Percentiles rank a stretch among this genome's conserved stretches.
phyloP scores from a whole-genome alignment of 2,329 filamentous ascomycete species.

The Fusarium illudens region DNA sequence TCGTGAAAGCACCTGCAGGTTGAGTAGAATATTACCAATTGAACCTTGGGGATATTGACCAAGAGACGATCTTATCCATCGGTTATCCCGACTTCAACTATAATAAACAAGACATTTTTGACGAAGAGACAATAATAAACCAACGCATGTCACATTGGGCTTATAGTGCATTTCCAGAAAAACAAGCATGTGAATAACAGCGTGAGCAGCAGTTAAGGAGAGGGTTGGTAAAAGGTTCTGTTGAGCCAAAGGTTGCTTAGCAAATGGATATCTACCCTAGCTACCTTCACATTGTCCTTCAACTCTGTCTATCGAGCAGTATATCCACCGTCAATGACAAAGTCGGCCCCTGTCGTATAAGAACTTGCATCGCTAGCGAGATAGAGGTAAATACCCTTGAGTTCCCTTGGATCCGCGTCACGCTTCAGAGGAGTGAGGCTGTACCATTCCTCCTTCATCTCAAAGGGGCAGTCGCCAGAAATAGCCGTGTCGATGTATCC shows the following conservation, averaged over 20 bases:
- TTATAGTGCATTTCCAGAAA: not conserved
- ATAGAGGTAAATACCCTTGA: slow-evolving; percentile 46
- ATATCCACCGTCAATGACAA: slow-evolving; percentile 31
- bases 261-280: not conserved
- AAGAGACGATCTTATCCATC: too few relatives aligned
- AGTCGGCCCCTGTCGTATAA: slow-evolving; percentile 23
- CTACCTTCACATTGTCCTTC: not conserved
- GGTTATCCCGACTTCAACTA: too few relatives aligned
- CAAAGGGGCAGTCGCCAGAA: slow-evolving; percentile 44
- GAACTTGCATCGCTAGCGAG: slow-evolving; percentile 32
- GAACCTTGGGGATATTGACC: not conserved
- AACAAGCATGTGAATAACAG: not conserved
- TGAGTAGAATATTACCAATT: not conserved
- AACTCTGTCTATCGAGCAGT: slow-evolving; percentile 20
- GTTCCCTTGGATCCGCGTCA: slow-evolving; percentile 43
- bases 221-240: not conserved
- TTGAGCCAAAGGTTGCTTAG: not conserved
- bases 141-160: not conserved
- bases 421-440: slow-evolving; percentile 43
- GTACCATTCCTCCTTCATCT: slow-evolving; percentile 48
- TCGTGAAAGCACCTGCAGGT: not conserved
- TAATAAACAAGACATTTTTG: too few relatives aligned
- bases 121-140: not conserved
- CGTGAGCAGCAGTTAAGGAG: not conserved
- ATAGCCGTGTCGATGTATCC: slow-evolving; percentile 51